Conservation (phyloP, 2,329 filamentous ascomycete species). For the Berkeleyomyces rouxiae region DNA sequence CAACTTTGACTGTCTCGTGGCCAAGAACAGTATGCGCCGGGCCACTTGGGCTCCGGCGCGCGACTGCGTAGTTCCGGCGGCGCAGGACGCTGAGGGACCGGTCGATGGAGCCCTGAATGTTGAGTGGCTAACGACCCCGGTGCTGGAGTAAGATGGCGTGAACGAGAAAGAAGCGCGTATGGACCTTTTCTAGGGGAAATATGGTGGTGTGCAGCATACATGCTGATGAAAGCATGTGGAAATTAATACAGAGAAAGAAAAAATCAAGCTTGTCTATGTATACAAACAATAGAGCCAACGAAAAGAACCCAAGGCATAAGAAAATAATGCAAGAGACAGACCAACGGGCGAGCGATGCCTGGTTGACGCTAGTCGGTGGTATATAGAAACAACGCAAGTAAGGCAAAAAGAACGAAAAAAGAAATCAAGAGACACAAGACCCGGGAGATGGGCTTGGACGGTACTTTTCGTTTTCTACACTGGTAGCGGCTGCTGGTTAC, state of each 20-base stretch:
- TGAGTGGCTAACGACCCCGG: conserved; percentile 24
- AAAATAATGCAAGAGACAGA: not conserved
- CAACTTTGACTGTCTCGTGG: conserved; percentile 71
- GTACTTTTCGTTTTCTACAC: conserved; percentile 23
- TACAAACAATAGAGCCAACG: not conserved
- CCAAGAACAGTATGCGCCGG: conserved; percentile 53
- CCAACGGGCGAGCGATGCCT: not conserved
- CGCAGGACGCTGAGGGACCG: conserved; percentile 14
- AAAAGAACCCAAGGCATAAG: not conserved
- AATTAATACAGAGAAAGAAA: not conserved
- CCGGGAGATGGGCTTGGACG: not conserved
- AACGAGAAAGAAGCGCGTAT: not conserved
- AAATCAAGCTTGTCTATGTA: not conserved
- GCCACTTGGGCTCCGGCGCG: conserved; percentile 37
- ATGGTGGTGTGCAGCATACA: not conserved
- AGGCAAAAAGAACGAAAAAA: not conserved
- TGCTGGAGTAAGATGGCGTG: conserved; percentile 13
- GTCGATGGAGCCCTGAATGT: conserved; percentile 21
- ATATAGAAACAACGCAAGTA: not conserved
- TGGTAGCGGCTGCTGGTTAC: conserved; percentile 38
- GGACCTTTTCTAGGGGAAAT: not conserved
- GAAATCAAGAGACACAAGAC: not conserved
- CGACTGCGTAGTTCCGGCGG: conserved; percentile 20
- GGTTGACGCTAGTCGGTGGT: not conserved
- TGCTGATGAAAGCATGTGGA: not conserved